Evolutionary conservation across 1,139 yeast genomes (phyloP), one percentile per base, ranked within the genome.

Genomic region (Candida sanyaensis): DNA sequence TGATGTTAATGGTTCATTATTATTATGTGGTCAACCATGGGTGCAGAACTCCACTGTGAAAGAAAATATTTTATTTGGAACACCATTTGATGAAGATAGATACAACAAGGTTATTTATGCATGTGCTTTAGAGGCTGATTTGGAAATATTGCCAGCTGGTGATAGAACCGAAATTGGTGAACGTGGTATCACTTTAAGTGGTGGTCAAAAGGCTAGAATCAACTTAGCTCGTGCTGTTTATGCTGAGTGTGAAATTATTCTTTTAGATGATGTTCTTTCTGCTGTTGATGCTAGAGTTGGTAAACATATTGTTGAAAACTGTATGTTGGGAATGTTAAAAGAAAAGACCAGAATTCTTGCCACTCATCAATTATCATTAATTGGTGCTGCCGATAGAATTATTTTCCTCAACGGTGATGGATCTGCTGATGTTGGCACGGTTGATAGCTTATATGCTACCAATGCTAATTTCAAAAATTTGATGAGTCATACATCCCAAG

Each of bases 201-300:
- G 80, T 24, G 81, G 80, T 17, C 81, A 76, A 55, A 76, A 76
- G 56, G 80, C 80, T 0, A 61, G 80, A 51, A 66, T 76, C 42
- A 74, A 69, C 52, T 63, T 76, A 45, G 80, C 80, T 2, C 63
- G 81, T 53, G 74, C 79, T 7, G 75, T 75, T 7, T 76, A 76
- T 53, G 68, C 75, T 12, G 59, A 65, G 41, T 61, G 60, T 39
- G 78, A 74, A 45, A 71, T 75, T 27, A 61, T 74, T 13, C 57
- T 76, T 39, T 52, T 76, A 56, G 80, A 76, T 53, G 80, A 76
- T 57, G 79, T 75, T 13, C 63, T 75, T 50, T 68, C 75, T 59
- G 81, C 81, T 1, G 81, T 76, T 39, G 81, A 76, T 62, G 78
- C 81, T 7, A 66, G 77, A 53, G 80, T 76, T 39, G 80, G 80